phyloP scores from a whole-genome alignment of 2,329 filamentous ascomycete genomes.

The Colletotrichum eleusines region DNA sequence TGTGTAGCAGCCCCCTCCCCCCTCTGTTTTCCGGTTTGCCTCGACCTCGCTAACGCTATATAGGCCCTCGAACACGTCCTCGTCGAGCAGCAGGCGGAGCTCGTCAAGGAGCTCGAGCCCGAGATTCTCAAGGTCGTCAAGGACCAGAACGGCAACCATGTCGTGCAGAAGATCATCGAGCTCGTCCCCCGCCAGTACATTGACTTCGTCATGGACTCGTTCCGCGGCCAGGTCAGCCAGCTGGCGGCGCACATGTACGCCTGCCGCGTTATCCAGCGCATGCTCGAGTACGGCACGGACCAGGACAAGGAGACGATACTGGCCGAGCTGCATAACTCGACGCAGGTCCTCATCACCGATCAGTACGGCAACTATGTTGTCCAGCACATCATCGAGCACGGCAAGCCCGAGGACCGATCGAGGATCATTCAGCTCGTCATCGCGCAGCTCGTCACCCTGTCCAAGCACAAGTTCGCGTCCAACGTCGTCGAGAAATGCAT shows the following conservation, averaged over 20 bases:
- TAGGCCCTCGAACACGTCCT: conserved; percentile 90
- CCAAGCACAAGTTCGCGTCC: conserved; percentile 96
- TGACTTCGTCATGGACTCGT: conserved; percentile 85
- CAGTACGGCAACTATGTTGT: conserved; percentile 97
- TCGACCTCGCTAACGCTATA: conserved; percentile 13
- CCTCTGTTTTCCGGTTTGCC: not conserved
- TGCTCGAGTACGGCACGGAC: conserved; percentile 85
- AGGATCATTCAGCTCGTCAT: conserved; percentile 82
- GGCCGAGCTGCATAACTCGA: conserved; percentile 80
- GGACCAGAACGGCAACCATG: conserved; percentile 95
- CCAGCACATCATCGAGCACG: conserved; percentile 89
- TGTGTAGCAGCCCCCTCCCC: conserved; percentile 51
- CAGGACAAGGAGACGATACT: conserved; percentile 79
- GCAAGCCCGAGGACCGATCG: conserved; percentile 77
- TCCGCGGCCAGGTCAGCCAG: conserved; percentile 79
- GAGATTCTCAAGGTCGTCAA: conserved; percentile 83
- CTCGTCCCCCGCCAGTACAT: conserved; percentile 82
- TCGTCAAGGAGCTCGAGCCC: conserved; percentile 85
- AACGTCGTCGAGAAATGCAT: conserved; percentile 98
- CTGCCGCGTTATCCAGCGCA: conserved; percentile 92
- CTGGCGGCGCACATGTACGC: conserved; percentile 86
- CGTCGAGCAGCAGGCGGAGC: conserved; percentile 87
- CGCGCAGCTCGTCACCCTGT: conserved; percentile 77
- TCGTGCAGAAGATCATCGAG: conserved; percentile 94
- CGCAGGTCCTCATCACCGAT: conserved; percentile 80